Base-by-base conservation (phyloP, 2,329 filamentous ascomycete genomes). In the Phialocephala subalpina region DNA sequence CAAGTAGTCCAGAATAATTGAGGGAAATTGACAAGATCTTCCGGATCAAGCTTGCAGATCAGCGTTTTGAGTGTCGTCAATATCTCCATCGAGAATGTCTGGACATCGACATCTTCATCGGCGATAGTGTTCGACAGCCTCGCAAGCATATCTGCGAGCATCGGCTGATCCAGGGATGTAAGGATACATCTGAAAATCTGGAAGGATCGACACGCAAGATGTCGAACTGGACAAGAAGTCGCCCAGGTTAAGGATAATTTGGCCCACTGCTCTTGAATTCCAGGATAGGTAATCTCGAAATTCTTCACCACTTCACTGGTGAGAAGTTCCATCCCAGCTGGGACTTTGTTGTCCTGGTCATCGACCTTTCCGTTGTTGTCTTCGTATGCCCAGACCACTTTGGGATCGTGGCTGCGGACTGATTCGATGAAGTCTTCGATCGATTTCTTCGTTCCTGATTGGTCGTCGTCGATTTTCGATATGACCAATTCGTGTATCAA, bases 1-100 rank as follows among this genome's bases (percentile, higher is more conserved):
- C 94, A 97, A 0, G 93, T 97, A 0, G 95, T 97, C 97, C 97
- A 99, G 79, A 99, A 98, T 0, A 99, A 83, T 74, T 98, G 95
- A 1, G 96, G 96, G 70, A 97, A 97, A n/a, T 90, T 89, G 57
- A 97, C 80, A 1, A 99, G 84, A 76, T 94, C 91, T 42, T 91
- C 87, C 0, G 91, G 85, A 22, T 94, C 90, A 33, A 98, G 82
- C 63, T 95, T 96, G 70, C 89, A 87, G 64, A 99, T 97, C 53
- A 99, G 91, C 0, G 94, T 94, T 75, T 97, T 94, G 60, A 99
- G 79, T 0, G 97, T 99, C 0, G 94, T 97, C 61, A 99, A 80
- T 64, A 99, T 98, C 77, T 99, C 97, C 90, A 98, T 95, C 0
- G 96, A 97, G 75, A 99, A 99, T 0, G 94, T 95, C 74, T 97